These are phyloP conservation scores for Mimosa pudica DNA, from an alignment of 306 rosid genomes.

Conservation along the genomic window DNA sequence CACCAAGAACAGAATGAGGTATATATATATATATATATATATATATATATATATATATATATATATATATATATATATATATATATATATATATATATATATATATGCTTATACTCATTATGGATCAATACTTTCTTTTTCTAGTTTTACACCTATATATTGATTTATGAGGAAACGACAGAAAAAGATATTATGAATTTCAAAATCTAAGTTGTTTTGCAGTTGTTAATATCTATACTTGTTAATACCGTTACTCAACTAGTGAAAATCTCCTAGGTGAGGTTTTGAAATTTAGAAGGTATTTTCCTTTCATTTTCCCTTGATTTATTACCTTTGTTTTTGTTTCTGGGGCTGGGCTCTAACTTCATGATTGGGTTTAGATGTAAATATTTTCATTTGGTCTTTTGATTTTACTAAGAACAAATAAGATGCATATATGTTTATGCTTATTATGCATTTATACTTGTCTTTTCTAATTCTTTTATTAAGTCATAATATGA, in stretches of 20 bases:
- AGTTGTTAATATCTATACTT: too few species aligned
- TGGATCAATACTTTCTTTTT: background rate
- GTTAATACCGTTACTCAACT: too few species aligned
- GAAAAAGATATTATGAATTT: too few species aligned
- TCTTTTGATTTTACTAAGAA: background rate
- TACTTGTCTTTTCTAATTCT: slow-evolving; percentile 2
- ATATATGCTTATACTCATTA: background rate
- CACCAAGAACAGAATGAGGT: background rate
- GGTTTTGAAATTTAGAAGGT: too few species aligned
- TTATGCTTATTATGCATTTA: background rate
- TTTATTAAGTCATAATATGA: background rate
- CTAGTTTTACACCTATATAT: background rate
- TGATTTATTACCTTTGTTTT: too few species aligned
- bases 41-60: background rate
- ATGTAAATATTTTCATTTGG: background rate
- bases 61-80: background rate
- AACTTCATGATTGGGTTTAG: background rate
- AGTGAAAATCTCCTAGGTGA: too few species aligned
- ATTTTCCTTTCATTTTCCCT: too few species aligned
- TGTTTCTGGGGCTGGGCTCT: background rate
- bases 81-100: background rate
- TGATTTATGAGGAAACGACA: too few species aligned
- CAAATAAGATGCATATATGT: background rate
- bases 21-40: background rate
- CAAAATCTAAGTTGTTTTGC: too few species aligned